Evolutionary conservation across 352 stramenopile species (phyloP), one percentile per base, ranked within the genome.

Genomic region (Plasmopara halstedii): DNA sequence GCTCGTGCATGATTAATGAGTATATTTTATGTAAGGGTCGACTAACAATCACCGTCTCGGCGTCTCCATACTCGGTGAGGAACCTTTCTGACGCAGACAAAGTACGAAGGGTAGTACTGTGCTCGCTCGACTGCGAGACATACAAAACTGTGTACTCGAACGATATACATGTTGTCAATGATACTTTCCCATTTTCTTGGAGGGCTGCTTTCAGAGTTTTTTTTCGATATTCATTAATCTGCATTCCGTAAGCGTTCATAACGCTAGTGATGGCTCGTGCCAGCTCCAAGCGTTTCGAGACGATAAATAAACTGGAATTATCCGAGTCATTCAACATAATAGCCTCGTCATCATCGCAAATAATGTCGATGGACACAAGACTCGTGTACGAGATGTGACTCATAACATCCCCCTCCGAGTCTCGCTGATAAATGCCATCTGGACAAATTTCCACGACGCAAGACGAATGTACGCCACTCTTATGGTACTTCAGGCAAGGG

Each of bases 211-310:
- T 74, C 60, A 91, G 64, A 6, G 76, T 86, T 50, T 88, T 88
- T 54, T 91, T 86, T 17, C 71, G 60, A 44, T 91, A 91, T 35
- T 91, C 76, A 50, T 91, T 88, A 15, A 91, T 83, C 37, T 71
- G 65, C 62, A 91, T 91, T 11, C 67, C 71, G 38, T 88, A 91
- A 3, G 67, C 64, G n/a, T 70, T 68, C 72, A 88, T 87, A 11
- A 86, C 67, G 32, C 58, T 54, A 21, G 80, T 71, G 33, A 91
- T 88, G 0, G 64, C 68, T 45, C 75, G 69, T n/a, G 73, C 74
- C 27, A 91, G 65, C 20, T 88, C 79, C 6, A 72, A 84, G 13
- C 76, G 74, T 52, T 64, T 70, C 36, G 67, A 55, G 0, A 88
- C 70, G 37, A 85, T 41, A 34, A 91, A 91, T 7, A 91, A 46